These are phyloP conservation scores for Cucurbitaria berberidis DNA, from an alignment of 2,329 filamentous ascomycete species.

Conservation along the genomic window DNA sequence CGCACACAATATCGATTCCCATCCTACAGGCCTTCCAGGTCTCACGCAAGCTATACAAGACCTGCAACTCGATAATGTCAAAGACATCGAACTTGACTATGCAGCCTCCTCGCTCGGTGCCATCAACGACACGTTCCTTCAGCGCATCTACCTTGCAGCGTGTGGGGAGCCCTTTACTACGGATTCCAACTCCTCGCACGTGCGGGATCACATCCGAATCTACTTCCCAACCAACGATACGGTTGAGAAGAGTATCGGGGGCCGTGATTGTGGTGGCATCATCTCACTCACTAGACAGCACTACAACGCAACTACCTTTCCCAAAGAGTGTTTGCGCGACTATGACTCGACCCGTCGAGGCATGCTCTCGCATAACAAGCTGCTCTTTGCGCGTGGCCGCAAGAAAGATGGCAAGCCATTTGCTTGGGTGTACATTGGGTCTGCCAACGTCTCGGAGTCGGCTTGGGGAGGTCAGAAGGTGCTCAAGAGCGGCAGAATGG, in stretches of 20 bases:
- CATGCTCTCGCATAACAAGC: conserved; percentile 87
- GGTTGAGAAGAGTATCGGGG: conserved; percentile 69
- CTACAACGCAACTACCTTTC: conserved; percentile 75
- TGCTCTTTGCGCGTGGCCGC: conserved; percentile 51
- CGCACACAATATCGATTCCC: conserved; percentile 39
- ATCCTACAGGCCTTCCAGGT: conserved; percentile 73
- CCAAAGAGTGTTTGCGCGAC: conserved; percentile 73
- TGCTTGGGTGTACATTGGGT: conserved; percentile 86
- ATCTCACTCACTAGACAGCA: conserved; percentile 78
- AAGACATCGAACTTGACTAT: conserved; percentile 72
- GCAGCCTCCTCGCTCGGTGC: conserved; percentile 82
- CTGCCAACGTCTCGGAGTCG: conserved; percentile 89
- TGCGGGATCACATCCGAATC: conserved; percentile 33
- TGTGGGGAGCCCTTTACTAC: conserved; percentile 46
- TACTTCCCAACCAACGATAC: conserved; percentile 43
- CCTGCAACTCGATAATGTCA: conserved; percentile 39
- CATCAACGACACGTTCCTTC: conserved; percentile 71
- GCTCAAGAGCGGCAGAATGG: conserved; percentile 68
- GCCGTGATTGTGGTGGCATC: conserved; percentile 70
- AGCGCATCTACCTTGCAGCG: conserved; percentile 63
- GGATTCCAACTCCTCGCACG: background rate
- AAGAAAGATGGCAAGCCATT: conserved; percentile 42
- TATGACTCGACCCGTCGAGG: conserved; percentile 73
- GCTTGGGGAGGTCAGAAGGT: conserved; percentile 86
- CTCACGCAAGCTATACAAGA: conserved; percentile 68